Percentiles rank a stretch among this genome's conserved stretches.
Conservation (phyloP, 768 basidiomycete species). For the Suillus spraguei region DNA sequence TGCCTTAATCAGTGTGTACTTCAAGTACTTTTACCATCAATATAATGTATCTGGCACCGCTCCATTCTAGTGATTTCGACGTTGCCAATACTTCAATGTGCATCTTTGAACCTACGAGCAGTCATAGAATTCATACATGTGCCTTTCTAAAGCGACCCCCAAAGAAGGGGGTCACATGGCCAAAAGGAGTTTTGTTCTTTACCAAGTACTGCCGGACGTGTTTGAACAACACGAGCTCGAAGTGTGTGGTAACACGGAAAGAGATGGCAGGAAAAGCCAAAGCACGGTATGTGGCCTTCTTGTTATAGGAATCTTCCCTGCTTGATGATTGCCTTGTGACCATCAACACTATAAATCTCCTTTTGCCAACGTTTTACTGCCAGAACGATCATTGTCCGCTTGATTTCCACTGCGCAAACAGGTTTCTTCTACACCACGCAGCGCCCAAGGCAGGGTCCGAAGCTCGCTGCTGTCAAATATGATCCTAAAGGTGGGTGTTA, state of each 20-base stretch:
- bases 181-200: background rate
- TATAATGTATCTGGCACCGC: too few species aligned
- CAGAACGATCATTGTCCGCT: slow-evolving; percentile 84
- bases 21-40: too few species aligned
- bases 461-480: slow-evolving; percentile 88
- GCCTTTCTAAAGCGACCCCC: background rate
- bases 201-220: background rate
- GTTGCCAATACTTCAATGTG: too few species aligned
- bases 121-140: too few species aligned
- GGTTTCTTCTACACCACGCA: slow-evolving; percentile 90
- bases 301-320: background rate
- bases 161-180: background rate
- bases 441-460: slow-evolving; percentile 73
- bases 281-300: slow-evolving; percentile 43
- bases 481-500: slow-evolving; percentile 74
- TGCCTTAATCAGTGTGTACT: too few species aligned
- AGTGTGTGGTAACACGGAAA: slow-evolving; percentile 1
- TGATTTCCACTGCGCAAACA: slow-evolving; percentile 90
- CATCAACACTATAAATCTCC: background rate
- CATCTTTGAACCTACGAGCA: background rate
- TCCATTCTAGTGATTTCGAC: too few species aligned
- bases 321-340: background rate
- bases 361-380: slow-evolving; percentile 3
- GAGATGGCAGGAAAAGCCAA: slow-evolving; percentile 63
- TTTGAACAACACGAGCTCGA: background rate